phyloP scores from a whole-genome alignment of 768 basidiomycete species.

The Cystobasidium ongulense region DNA sequence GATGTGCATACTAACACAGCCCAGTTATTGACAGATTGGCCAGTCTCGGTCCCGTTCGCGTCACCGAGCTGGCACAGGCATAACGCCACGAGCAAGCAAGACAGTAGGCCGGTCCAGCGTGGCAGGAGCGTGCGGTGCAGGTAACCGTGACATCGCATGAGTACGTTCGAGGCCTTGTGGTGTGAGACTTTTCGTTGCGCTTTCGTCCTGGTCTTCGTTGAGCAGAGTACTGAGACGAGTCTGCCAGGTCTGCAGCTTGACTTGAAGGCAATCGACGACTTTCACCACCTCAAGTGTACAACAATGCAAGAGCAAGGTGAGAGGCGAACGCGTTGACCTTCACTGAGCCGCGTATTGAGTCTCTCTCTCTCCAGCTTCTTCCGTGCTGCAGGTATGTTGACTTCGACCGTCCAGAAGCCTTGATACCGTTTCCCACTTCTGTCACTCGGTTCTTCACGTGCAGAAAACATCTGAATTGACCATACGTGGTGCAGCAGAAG shows the following conservation, averaged over 20 bases:
- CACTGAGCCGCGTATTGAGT: background rate
- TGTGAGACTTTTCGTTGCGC: too few relatives aligned
- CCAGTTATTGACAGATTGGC: conserved; percentile 77
- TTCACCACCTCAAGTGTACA: background rate
- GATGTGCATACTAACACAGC: conserved; percentile 92
- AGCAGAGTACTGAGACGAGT: background rate
- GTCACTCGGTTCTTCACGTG: background rate
- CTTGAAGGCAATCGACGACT: background rate
- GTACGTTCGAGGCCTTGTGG: too few relatives aligned
- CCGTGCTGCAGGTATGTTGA: background rate
- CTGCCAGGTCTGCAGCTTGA: background rate
- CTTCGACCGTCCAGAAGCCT: background rate
- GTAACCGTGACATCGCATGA: background rate
- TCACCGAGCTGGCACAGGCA: background rate
- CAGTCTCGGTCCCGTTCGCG: background rate
- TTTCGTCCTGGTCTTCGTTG: too few relatives aligned
- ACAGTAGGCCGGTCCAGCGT: background rate
- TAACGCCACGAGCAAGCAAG: background rate
- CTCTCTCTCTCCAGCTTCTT: background rate
- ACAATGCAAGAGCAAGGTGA: conserved; percentile 2
- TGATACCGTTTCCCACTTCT: conserved; percentile 12
- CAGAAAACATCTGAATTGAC: conserved; percentile 24
- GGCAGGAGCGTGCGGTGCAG: too few relatives aligned
- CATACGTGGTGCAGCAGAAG: conserved; percentile 24
- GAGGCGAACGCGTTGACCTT: background rate